Evolutionary conservation across 2,329 filamentous ascomycete species (phyloP).

Genomic region (Cladosporium halotolerans): DNA sequence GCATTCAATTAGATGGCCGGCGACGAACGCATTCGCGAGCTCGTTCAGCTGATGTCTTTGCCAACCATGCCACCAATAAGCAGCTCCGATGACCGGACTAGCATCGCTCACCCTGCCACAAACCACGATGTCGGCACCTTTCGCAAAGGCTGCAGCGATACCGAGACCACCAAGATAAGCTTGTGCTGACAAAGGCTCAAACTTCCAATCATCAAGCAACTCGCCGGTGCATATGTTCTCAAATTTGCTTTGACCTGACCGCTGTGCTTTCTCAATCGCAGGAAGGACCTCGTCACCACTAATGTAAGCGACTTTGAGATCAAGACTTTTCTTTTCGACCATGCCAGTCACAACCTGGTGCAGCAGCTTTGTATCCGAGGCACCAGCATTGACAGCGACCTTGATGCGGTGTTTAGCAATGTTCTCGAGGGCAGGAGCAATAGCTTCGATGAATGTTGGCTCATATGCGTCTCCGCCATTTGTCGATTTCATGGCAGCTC

Average conservation of each 20-base stretch:
- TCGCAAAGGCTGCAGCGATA: constrained; percentile 36
- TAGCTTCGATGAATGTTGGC: constrained; percentile 46
- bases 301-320: constrained; percentile 44
- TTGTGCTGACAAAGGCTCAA: constrained; percentile 29
- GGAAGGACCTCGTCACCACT: constrained; percentile 38
- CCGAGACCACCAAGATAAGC: constrained; percentile 41
- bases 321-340: constrained; percentile 28
- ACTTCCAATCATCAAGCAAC: constrained; percentile 29
- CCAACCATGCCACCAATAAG: constrained; percentile 43
- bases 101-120: constrained; percentile 42
- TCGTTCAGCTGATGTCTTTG: constrained; percentile 32
- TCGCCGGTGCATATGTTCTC: constrained; percentile 36
- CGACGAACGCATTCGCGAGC: constrained; percentile 38
- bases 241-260: constrained; percentile 32
- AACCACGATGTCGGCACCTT: constrained; percentile 40
- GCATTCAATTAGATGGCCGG: constrained; percentile 41
- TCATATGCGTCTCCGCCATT: constrained; percentile 41
- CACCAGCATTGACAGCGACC: constrained; percentile 52
- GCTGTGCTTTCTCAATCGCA: constrained; percentile 30
- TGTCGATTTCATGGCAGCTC: constrained; percentile 19
- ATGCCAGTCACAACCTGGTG: constrained; percentile 41
- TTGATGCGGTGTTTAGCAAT: constrained; percentile 47
- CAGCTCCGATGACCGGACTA: constrained; percentile 38
- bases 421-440: constrained; percentile 39
- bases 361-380: constrained; percentile 48